Conservation (phyloP, 2,329 filamentous ascomycete species). For the Diplocarpon mali region DNA sequence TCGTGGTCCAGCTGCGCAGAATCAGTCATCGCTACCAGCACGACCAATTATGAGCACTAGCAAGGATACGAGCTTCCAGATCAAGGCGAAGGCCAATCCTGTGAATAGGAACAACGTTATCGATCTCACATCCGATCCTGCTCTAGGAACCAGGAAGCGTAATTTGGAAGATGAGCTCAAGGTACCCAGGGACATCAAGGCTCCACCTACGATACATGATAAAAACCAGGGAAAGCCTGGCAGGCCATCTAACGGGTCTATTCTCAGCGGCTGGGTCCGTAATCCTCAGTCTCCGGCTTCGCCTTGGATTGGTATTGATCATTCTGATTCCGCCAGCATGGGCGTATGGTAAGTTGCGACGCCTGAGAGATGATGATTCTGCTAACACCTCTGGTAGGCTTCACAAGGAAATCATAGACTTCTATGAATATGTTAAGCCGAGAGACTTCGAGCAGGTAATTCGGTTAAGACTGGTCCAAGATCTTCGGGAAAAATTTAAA, state of each 20-base stretch:
- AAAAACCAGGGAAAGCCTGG: slow-evolving; percentile 13
- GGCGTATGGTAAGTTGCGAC: slow-evolving; percentile 42
- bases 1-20: slow-evolving; percentile 1
- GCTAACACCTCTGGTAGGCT: slow-evolving; percentile 41
- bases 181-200: slow-evolving; percentile 10
- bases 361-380: slow-evolving; percentile 7
- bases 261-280: slow-evolving; percentile 34
- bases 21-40: not conserved
- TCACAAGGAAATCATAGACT: slow-evolving; percentile 83
- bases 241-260: slow-evolving; percentile 17
- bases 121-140: slow-evolving; percentile 30
- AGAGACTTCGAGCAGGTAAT: slow-evolving; percentile 65
- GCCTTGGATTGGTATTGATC: slow-evolving; percentile 54
- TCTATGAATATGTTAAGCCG: slow-evolving; percentile 76
- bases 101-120: slow-evolving; percentile 7
- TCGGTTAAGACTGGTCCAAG: slow-evolving; percentile 59
- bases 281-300: slow-evolving; percentile 30
- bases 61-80: not conserved
- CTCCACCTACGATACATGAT: slow-evolving; percentile 23
- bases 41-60: not conserved
- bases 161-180: slow-evolving; percentile 55
- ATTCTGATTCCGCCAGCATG: slow-evolving; percentile 41
- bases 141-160: slow-evolving; percentile 60
- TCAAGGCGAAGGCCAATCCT: slow-evolving; percentile 2
- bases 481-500: slow-evolving; percentile 51